Base-by-base conservation (phyloP, 164 flowering plant species). In the Vitis amurensis region DNA sequence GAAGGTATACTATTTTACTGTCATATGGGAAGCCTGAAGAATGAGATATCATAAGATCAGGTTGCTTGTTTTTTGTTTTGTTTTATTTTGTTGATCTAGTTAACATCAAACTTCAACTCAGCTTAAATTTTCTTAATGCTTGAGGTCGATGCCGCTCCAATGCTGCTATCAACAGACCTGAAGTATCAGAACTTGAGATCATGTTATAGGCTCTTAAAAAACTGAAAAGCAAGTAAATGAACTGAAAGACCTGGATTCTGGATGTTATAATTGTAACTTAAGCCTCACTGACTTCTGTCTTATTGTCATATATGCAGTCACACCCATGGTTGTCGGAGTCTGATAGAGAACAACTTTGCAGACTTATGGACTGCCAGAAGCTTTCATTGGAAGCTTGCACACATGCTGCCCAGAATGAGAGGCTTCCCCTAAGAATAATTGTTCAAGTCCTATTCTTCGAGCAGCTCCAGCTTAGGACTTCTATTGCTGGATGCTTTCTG, bases 401-500 rank as follows among this genome's bases (percentile, higher is more conserved):
- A 23, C 99, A 94, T 64, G 99, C 99, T 2, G 99, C 99, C 0
- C 97, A 94, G 78, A 94, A 94, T 52, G 99, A 94, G 78, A 84
- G 97, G 79, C 83, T 94, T 3, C 99, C 99, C 11, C 81, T 94
- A 1, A 82, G 97, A 80, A 79, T 91, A n/a, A 76, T 94, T 11
- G 97, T 94, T 65, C 99, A 92, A 78, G 99, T 92, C 70, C 91
- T 94, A 74, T 94, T 94, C 83, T 92, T 94, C 50, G 99, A 94
- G 82, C 99, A 94, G 85, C 90, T 92, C 16, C 97, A 90, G 73
- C 86, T 94, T 11, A 76, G 97, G 71, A 89, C 94, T 8, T 92
- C 99, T 1, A 91, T 94, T 50, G 94, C 99, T 0, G 94, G 97
- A 27, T 92, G 99, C 80, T 89, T 92, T 72, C 78, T 94, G 44